Base-by-base conservation (phyloP, 2,329 filamentous ascomycete species). In the Colletotrichum liaoningense region DNA sequence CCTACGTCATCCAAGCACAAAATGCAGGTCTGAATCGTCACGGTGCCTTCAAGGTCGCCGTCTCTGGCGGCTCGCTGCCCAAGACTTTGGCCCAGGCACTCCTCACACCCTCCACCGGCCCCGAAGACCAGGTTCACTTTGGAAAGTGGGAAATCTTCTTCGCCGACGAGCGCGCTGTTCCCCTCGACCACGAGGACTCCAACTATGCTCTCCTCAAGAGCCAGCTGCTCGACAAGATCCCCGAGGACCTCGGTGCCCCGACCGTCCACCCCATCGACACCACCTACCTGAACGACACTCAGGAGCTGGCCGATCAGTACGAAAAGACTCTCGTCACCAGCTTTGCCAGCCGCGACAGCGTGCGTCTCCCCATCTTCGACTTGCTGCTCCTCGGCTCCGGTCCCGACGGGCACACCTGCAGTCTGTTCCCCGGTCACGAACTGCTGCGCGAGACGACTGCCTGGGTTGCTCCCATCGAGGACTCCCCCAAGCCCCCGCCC, bases 61-160 rank as follows among this genome's bases (percentile, higher is more conserved):
- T 98, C 66, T 98, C 96, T 0, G 97, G 97, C 77, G 97, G 97
- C 78, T 98, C 95, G 19, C 91, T 99, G 58, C 97, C 97, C 70
- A 93, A 95, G 80, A 94, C 93, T 16, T 92, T 99, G 55, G 95
- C 95, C 58, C 91, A 94, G 82, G 95, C 95, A 11, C 91, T 98
- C 12, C 90, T 98, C 30, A 80, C 90, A 78, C 85, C 80, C 77
- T 84, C 84, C 35, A 80, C 83, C 26, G 86, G 84, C 11, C 80
- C 84, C 55, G 81, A 92, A 69, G 94, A 95, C 80, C 88, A 86
- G 4, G 84, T 95, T 77, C 88, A 93, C 79, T 98, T 97, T 84
- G 87, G 89, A 81, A 95, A 94, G 83, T 99, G 97, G 97, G 94
- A 98, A 80, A 94, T 99, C 80, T 99, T 98, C 89, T 98, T 98